Evolutionary conservation across 345 rosid genomes (phyloP), one percentile per base, ranked within the genome.

Genomic region (Salix dunnii): DNA sequence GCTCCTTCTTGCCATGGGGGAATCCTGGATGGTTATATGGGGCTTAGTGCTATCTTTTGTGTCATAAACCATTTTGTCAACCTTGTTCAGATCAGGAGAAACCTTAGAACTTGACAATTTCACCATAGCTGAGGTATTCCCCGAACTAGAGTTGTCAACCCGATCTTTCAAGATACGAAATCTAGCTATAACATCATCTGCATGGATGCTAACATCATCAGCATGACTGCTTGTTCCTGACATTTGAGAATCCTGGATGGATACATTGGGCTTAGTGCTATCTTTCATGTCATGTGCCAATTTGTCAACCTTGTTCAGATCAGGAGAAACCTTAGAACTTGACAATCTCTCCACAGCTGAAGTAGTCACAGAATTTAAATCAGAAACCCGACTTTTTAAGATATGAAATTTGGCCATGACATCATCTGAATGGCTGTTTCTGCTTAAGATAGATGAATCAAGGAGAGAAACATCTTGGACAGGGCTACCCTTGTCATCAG

Each of bases 321-420:
- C 68, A 43, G 67, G 10, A 38, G 58, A 51, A 40, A 67, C 11
- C 28, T 67, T 67, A 12, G 82, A 75, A 73, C 81, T 74, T n/a
- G 68, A 70, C 6, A 64, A 12, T 33, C 77, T 76, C 58, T 74
- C 81, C 51, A 49, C 51, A 36, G 78, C 78, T 11, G 8, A 18
- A 66, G 79, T 72, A 64, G 21, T 40, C 27, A 53, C 67, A 60
- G 58, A 78, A 68, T 74, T 78, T 25, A 74, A 21, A 62, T 62
- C 31, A 18, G 58, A 72, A 23, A 61, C 77, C 70, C 81, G 82
- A 74, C 67, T 31, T 78, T 83, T 88, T 40, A 87, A 87, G 72
- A 85, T 83, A 74, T 69, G 65, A 78, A 84, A 84, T 87, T 91
- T 88, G 35, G 84, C 81, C 82, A 85, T 73, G 33, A 87, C 87